Evolutionary conservation across 768 basidiomycete species (phyloP).

Genomic region (Xanthoconium stramineum): DNA sequence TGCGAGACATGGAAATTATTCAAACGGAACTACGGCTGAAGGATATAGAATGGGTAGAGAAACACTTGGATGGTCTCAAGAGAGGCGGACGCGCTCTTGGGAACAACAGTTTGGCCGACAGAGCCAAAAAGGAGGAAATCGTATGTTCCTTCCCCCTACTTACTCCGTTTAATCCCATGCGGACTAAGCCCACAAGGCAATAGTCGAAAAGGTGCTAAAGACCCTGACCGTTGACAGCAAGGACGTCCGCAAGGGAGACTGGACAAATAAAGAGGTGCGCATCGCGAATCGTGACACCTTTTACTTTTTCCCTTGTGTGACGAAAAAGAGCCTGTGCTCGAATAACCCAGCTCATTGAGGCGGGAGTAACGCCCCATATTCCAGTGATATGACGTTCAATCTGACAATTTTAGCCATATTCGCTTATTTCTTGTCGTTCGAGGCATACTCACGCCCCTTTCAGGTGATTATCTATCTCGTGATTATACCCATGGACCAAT

Average conservation of each 20-base stretch:
- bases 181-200: conserved; percentile 49
- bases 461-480: conserved; percentile 21
- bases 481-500: conserved; percentile 44
- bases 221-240: conserved; percentile 74
- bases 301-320: conserved; percentile 27
- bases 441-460: conserved; percentile 5
- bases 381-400: conserved; percentile 59
- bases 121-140: conserved; percentile 94
- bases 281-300: not conserved
- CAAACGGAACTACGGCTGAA: conserved; percentile 91
- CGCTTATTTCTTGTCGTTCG: not conserved
- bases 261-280: conserved; percentile 95
- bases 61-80: conserved; percentile 75
- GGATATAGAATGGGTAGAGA: conserved; percentile 99
- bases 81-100: conserved; percentile 71
- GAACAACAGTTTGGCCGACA: conserved; percentile 80
- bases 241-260: conserved; percentile 90
- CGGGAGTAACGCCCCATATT: conserved; percentile 86
- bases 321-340: conserved; percentile 85
- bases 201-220: conserved; percentile 81
- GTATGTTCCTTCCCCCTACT: conserved; percentile 40
- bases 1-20: conserved; percentile 98
- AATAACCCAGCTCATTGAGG: conserved; percentile 96
- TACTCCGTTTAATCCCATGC: conserved; percentile 4
- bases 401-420: conserved; percentile 34